Evolutionary conservation across 805 yeast genomes (phyloP), one percentile per base, ranked within the genome.

Genomic region (Saccharomycopsis sp.): DNA sequence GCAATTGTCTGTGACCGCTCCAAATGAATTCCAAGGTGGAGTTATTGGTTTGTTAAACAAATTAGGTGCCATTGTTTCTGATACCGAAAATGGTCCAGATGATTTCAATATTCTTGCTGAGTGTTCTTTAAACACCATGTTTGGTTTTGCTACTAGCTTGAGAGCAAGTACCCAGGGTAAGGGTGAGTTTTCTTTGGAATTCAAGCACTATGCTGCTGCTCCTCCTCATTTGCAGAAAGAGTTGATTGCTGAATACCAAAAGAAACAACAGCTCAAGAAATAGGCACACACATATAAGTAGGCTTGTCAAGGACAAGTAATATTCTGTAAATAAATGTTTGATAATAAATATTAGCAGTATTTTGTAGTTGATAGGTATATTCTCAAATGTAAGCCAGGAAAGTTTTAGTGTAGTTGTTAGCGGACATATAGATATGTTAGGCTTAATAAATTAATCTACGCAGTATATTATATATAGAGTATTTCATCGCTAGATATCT

Each of bases 81-180:
- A 94, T 67, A 93, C 98, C 24, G 97, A 90, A 69, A 89, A 92
- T 70, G 93, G 91, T 29, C 84, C 87, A 59, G 99, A 94, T 66
- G 99, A 94, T 72, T 93, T 94, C 75, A 88, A 96, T 9, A 84
- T 94, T 62, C 82, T 83, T 58, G 96, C 97, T 35, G 98, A 94
- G 72, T 93, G 98, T 77, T 87, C 98, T n/a, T 83, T 94, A 75
- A 92, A 92, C 77, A 83, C 89, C 62, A 84, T 94, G 90, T 94
- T 94, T 72, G 99, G 99, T 44, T 89, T 94, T 70, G 97, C 98
- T 5, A 89, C 98, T 7, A 83, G 89, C 24, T 79, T 94, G 70
- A 87, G 99, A 79, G 98, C 99, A 20, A 84, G 89, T 61, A 93
- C 99, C 15, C 99, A 94, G 75, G 99, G 99, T 75, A 94, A 94